A percentile compares a stretch with the other conserved stretches of the same genome.
These are phyloP conservation scores for Pugionium dolabratum DNA, from an alignment of 345 rosid species.

Conservation along the genomic window DNA sequence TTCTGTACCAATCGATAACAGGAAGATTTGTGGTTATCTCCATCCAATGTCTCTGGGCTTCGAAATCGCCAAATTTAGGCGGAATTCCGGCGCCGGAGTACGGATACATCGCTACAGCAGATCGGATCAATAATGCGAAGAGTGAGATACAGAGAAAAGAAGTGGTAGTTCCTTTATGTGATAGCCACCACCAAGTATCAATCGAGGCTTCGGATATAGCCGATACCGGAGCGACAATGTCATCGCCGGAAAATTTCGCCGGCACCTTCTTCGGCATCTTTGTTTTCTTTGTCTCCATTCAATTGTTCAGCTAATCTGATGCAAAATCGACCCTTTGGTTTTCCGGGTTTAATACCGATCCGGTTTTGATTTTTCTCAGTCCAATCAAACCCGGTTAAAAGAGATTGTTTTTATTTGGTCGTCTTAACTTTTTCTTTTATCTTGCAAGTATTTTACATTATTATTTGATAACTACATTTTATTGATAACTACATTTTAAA, in stretches of 20 bases:
- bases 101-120: conserved; percentile 64
- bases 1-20: conserved; percentile 63
- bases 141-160: conserved; percentile 56
- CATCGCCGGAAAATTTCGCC: conserved; percentile 34
- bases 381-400: neutral
- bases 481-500: too few relatives aligned
- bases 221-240: neutral
- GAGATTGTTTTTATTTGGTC: neutral
- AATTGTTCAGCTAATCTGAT: neutral
- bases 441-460: too few relatives aligned
- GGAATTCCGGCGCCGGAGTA: conserved; percentile 86
- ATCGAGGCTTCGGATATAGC: neutral
- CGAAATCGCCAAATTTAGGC: conserved; percentile 89
- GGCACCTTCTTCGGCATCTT: conserved; percentile 34
- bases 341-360: neutral
- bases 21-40: conserved; percentile 89
- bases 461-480: too few relatives aligned
- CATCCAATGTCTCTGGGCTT: conserved; percentile 99
- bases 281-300: neutral
- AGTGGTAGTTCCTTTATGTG: conserved; percentile 45
- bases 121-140: conserved; percentile 70
- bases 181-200: conserved; percentile 50
- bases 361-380: neutral
- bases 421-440: too few relatives aligned
- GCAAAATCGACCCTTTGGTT: neutral